phyloP scores from a whole-genome alignment of 495 filamentous ascomycete species.

The Aspergillus leporis region DNA sequence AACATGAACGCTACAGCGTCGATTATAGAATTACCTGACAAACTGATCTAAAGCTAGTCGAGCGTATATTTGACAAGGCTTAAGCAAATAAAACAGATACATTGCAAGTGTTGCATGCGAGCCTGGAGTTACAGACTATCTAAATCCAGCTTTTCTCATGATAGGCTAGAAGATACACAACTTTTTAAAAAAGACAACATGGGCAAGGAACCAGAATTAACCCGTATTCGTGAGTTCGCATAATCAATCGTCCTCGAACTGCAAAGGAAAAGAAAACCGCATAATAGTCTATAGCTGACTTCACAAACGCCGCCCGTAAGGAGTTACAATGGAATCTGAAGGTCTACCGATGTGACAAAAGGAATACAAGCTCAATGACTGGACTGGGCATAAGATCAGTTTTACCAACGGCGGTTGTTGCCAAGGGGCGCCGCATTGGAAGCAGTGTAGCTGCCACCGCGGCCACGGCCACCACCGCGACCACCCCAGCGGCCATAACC shows the following conservation, averaged over 20 bases:
- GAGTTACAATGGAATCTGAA: conserved; percentile 38
- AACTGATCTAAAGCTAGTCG: no score
- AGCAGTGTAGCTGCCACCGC: conserved; percentile 55
- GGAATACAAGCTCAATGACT: conserved; percentile 34
- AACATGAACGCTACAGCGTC: no score
- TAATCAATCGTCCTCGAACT: no score
- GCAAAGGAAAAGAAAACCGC: conserved; percentile 25
- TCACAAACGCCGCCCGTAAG: conserved; percentile 47
- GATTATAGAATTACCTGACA: no score
- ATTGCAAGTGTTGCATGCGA: conserved; percentile 27
- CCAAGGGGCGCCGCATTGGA: conserved; percentile 67
- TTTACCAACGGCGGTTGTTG: conserved; percentile 62
- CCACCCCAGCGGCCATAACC: conserved; percentile 63
- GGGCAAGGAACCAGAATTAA: conserved; percentile 26
- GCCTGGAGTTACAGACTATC: conserved; percentile 13
- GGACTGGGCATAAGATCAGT: conserved; percentile 22
- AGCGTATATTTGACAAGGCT: not conserved
- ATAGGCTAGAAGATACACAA: conserved; percentile 9
- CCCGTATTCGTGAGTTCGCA: conserved; percentile 20
- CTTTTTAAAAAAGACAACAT: conserved; percentile 11
- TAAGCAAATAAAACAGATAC: conserved; percentile 10
- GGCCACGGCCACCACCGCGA: conserved; percentile 59
- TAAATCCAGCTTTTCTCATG: no score
- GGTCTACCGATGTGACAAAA: conserved; percentile 38
- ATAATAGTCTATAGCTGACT: conserved; percentile 45